Evolutionary conservation across 2,329 filamentous ascomycete species (phyloP).

Genomic region (Zarea fungicola): DNA sequence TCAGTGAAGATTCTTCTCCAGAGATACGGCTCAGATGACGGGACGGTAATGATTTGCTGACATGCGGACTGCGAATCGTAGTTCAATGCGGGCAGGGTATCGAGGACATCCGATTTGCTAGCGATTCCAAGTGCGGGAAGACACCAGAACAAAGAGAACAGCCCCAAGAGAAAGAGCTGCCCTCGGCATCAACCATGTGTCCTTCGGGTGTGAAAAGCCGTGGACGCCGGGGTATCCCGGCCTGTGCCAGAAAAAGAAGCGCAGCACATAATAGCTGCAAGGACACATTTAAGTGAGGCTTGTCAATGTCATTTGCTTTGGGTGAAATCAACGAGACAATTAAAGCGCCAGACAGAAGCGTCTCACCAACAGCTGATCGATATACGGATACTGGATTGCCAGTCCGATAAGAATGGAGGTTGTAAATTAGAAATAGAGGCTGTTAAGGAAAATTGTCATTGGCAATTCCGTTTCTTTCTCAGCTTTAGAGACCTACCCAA

Average conservation of each 20-base stretch:
- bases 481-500: not conserved
- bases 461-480: not conserved
- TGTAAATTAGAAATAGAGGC: not conserved
- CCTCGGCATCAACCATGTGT: not conserved
- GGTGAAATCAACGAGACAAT: not conserved
- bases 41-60: not conserved
- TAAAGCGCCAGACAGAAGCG: not conserved
- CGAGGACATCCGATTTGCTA: not conserved
- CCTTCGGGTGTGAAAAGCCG: not conserved
- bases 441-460: not conserved
- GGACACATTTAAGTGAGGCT: not conserved
- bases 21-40: not conserved
- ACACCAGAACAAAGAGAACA: not conserved
- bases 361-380: not conserved
- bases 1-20: not conserved
- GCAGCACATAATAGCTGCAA: not conserved
- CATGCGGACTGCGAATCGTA: not conserved
- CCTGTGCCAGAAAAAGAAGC: not conserved
- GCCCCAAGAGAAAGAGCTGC: not conserved
- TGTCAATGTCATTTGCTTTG: not conserved
- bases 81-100: not conserved
- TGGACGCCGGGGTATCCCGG: not conserved
- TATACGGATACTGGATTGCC: not conserved
- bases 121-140: not conserved
- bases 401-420: not conserved